Base-by-base conservation (phyloP, 169 alveolate species). In the Plasmodium inui region DNA sequence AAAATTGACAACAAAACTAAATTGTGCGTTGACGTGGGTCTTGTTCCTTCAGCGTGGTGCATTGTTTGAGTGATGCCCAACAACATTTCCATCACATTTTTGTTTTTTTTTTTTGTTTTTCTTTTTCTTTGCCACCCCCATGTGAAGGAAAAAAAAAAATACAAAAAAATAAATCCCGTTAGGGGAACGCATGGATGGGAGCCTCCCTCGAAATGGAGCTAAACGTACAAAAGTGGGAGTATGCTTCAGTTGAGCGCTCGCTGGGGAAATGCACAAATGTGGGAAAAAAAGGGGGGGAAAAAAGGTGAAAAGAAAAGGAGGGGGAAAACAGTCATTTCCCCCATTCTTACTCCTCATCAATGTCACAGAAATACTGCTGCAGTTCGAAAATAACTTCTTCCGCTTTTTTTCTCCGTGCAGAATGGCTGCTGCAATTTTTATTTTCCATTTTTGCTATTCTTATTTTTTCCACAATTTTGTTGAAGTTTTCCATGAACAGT, bases 401-500 rank as follows among this genome's bases (percentile, higher is more conserved):
- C 26, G 93, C 93, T 86, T 86, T 86, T 55, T 86, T 86, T 41
- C 92, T 84, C 50, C 93, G 55, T 76, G 55, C 79, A 9, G 79
- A 32, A 76, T 74, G 80, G 71, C 44, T 76, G 44, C 22, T 76
- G 71, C 93, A 86, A 53, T 86, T 86, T 86, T 46, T 17, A 86
- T 86, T 86, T 76, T 86, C 88, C 53, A 46, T 73, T 74, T 86
- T 86, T 74, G 67, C 93, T 86, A 74, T 28, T 78, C 32, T 86
- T 53, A 86, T 86, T 86, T 86, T 86, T 86, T 86, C 93, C 12
- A 86, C 86, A 34, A 86, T 86, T 30, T 76, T 26, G 71, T 86
- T 86, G 80, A 86, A 86, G 81, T 86, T 86, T 76, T 86, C 82
- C 93, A 86, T 74, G 70, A 86, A 86, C 34, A 74, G 10, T 28